Conservation (phyloP, 495 filamentous ascomycete genomes). For the Penicillium goetzii region DNA sequence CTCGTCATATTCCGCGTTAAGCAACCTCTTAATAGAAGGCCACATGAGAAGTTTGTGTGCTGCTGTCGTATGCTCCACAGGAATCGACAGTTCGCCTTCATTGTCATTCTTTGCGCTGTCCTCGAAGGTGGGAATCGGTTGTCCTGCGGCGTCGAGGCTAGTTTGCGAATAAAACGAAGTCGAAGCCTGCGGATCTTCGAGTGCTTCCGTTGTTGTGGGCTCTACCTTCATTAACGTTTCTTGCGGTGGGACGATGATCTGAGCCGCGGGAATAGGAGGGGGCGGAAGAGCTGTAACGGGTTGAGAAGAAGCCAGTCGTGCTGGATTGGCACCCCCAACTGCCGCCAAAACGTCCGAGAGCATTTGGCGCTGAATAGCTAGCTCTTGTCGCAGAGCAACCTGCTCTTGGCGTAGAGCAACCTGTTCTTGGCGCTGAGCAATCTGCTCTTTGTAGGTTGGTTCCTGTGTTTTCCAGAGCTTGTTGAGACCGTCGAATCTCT, state of each 20-base stretch:
- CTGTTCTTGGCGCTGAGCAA: conserved; percentile 7
- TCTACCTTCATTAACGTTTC: conserved; percentile 26
- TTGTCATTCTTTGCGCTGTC: conserved; percentile 29
- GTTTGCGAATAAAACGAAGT: conserved; percentile 8
- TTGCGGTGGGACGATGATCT: not conserved
- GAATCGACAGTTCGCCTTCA: conserved; percentile 64
- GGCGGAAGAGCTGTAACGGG: conserved; percentile 8
- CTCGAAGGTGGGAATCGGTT: conserved; percentile 9
- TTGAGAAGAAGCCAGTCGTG: conserved; percentile 1
- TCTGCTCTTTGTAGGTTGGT: not conserved
- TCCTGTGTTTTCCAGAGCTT: conserved; percentile 21
- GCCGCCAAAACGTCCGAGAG: not conserved
- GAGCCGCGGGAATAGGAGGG: not conserved
- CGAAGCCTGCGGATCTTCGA: conserved; percentile 1
- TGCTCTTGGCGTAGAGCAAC: conserved; percentile 1
- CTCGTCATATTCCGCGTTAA: conserved; percentile 51
- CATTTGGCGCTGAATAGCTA: not conserved
- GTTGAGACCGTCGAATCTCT: conserved; percentile 15
- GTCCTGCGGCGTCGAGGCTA: conserved; percentile 4
- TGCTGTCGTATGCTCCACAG: conserved; percentile 77
- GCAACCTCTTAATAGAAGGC: conserved; percentile 60
- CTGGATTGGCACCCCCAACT: not conserved
- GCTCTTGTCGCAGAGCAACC: conserved; percentile 2
- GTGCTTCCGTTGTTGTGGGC: not conserved
- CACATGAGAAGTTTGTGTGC: conserved; percentile 78